These are phyloP conservation scores for Panaeolus papilionaceus DNA, from an alignment of 768 basidiomycete species.

Conservation along the genomic window DNA sequence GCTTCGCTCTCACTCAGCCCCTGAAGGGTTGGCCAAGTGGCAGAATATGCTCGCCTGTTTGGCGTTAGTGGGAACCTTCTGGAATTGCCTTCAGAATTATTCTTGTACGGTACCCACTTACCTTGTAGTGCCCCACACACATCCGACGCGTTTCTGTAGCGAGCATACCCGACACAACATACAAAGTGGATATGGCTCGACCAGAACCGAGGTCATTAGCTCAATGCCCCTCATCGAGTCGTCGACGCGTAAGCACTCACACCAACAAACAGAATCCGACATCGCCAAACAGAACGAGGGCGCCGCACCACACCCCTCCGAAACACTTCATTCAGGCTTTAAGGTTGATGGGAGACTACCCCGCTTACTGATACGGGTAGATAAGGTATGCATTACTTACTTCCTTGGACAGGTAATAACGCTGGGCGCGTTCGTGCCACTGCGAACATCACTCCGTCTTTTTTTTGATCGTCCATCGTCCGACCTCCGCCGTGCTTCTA, in stretches of 20 bases:
- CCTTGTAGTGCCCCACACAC: neutral
- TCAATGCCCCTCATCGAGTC: no score
- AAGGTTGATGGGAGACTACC: neutral
- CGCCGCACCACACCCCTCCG: no score
- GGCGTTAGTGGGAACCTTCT: neutral
- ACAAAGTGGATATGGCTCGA: neutral
- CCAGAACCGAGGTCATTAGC: no score
- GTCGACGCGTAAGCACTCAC: neutral
- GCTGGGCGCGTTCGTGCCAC: constrained; percentile 3
- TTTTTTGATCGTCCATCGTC: constrained; percentile 3
- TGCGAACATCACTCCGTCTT: neutral
- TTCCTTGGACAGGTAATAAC: neutral
- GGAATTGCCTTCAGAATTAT: neutral
- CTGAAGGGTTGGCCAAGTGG: constrained; percentile 1
- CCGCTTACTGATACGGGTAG: neutral
- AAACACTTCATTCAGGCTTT: neutral
- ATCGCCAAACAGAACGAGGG: no score
- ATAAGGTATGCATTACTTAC: neutral
- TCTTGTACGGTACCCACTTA: no score
- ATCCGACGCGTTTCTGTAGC: neutral
- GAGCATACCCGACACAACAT: neutral
- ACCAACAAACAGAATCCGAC: neutral
- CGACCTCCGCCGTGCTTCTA: constrained; percentile 7
- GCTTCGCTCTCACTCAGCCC: neutral
- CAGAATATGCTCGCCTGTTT: neutral